Evolutionary conservation across 495 filamentous ascomycete genomes (phyloP), one percentile per base, ranked within the genome.

Genomic region (Wilcoxina mikolae): DNA sequence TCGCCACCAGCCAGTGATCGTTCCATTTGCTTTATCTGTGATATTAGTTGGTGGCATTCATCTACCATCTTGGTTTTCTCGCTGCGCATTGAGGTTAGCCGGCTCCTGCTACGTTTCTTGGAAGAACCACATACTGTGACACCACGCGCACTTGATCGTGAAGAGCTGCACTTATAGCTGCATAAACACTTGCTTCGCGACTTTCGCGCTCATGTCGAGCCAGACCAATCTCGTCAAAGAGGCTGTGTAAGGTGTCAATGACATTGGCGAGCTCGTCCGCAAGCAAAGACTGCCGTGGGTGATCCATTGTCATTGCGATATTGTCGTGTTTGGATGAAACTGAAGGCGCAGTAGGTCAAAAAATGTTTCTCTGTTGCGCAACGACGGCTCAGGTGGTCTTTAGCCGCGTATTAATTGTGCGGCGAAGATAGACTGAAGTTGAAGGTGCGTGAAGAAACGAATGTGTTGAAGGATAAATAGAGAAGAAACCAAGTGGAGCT

Each of bases 191-290:
- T 61, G 84, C 74, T 67, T 96, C 88, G 55, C 93, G 76, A 3
- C 76, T 73, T 56, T 95, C 87, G 57, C 93, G 81, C 70, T 95
- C 91, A 79, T 93, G 85, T 63, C 70, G 78, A 17, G 87, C 75
- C 41, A 99, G 81, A 31, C 91, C 91, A 60, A 99, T 95, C 58
- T 96, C 90, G 68, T 96, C 91, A 63, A 93, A 99, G 46, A 95
- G 76, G 41, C 83, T 83, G 71, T 95, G 89, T 43, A 99, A 75
- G 12, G 41, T 58, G 23, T 58, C 56, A 35, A 66, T 44, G 9
- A 56, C 53, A 24, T 58, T 60, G 1, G 46, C 50, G 41, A 66
- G 41, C 17, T 62, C 58, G 25, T 53, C 50, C 18, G 46, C 54
- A n/a, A 66, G 52, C 27, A 33, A 31, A 15, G 47, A 50, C 47